phyloP scores from a whole-genome alignment of 495 filamentous ascomycete genomes.

The Xylaria venustula region DNA sequence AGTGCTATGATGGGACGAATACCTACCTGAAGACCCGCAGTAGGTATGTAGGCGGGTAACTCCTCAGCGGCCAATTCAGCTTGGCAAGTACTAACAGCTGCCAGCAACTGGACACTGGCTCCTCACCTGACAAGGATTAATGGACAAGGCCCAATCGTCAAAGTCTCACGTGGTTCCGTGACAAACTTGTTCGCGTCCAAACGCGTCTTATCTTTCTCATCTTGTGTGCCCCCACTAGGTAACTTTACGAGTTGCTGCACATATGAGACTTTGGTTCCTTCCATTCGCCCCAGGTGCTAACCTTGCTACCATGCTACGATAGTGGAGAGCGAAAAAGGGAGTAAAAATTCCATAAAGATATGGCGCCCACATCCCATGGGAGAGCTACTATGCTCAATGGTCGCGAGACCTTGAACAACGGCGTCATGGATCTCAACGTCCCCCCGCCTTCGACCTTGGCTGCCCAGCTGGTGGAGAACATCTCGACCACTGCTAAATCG shows the following conservation, averaged over 20 bases:
- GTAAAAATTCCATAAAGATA: constrained; percentile 9
- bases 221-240: not conserved
- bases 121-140: not conserved
- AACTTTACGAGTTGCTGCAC: not conserved
- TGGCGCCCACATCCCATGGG: constrained; percentile 37
- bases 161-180: constrained; percentile 18
- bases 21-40: not conserved
- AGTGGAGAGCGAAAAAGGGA: not conserved
- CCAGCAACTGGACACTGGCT: not conserved
- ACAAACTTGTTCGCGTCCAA: constrained; percentile 5
- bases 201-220: constrained; percentile 4
- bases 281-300: not conserved
- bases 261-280: not conserved
- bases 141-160: not conserved
- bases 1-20: not conserved
- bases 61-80: too few relatives aligned
- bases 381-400: constrained; percentile 20
- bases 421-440: constrained; percentile 16
- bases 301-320: not conserved
- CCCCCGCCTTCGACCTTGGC: constrained; percentile 69
- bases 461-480: constrained; percentile 60
- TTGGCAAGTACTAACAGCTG: too few relatives aligned
- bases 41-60: not conserved
- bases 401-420: constrained; percentile 20
- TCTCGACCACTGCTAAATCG: constrained; percentile 41